These are phyloP conservation scores for Seiridium cupressi DNA, from an alignment of 2,329 filamentous ascomycete genomes.

Conservation along the genomic window DNA sequence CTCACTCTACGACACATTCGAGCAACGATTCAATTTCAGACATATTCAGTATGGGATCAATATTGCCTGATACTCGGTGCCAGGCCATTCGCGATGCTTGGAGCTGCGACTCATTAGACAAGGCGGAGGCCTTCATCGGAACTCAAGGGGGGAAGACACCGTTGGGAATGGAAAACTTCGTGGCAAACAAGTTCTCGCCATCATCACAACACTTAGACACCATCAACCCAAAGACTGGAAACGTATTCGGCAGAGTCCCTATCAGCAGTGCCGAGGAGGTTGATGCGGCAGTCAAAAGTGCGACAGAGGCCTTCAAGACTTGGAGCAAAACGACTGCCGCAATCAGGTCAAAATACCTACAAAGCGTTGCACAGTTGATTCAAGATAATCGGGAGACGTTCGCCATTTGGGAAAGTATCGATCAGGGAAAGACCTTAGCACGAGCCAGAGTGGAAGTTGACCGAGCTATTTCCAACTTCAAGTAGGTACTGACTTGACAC, in stretches of 20 bases:
- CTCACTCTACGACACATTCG: too few species aligned
- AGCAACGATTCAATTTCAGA: too few species aligned
- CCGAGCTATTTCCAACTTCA: slow-evolving; percentile 30
- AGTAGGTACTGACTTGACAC: slow-evolving; percentile 15
- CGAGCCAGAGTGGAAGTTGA: slow-evolving; percentile 30
- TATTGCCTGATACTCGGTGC: not conserved
- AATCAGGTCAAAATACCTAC: slow-evolving; percentile 22
- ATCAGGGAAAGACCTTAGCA: slow-evolving; percentile 32
- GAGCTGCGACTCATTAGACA: slow-evolving; percentile 25
- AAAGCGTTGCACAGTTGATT: slow-evolving; percentile 22
- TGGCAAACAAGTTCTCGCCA: slow-evolving; percentile 12
- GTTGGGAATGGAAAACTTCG: slow-evolving; percentile 18
- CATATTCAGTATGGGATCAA: not conserved
- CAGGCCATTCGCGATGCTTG: slow-evolving; percentile 15
- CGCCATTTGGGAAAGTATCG: slow-evolving; percentile 33
- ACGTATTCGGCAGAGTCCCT: slow-evolving; percentile 20
- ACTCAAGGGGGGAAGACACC: slow-evolving; percentile 1
- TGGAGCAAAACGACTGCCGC: slow-evolving; percentile 26
- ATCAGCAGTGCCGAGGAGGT: slow-evolving; percentile 20
- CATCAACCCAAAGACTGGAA: slow-evolving; percentile 28
- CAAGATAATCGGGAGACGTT: slow-evolving; percentile 28
- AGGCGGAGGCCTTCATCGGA: slow-evolving; percentile 19
- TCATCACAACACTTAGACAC: slow-evolving; percentile 20
- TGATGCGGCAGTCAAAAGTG: slow-evolving; percentile 19
- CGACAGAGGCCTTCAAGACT: slow-evolving; percentile 22